phyloP scores from a whole-genome alignment of 2,329 filamentous ascomycete genomes.

The Fusarium avenaceum region DNA sequence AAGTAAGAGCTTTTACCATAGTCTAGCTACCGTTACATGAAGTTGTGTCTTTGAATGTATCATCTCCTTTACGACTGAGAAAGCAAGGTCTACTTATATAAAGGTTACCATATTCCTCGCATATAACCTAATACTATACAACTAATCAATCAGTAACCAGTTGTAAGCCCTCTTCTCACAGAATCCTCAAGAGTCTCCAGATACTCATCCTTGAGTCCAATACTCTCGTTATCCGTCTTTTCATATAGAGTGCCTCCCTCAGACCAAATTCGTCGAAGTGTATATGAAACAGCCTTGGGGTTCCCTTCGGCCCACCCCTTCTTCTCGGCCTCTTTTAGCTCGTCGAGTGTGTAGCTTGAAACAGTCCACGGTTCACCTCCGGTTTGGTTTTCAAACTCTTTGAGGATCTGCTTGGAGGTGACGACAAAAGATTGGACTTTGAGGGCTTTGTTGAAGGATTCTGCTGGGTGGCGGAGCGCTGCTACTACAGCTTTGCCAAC shows the following conservation, averaged over 20 bases:
- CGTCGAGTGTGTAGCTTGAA: constrained; percentile 58
- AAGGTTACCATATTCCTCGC: neutral
- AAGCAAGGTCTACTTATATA: no score
- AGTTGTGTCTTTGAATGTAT: no score
- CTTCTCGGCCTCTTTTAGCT: constrained; percentile 69
- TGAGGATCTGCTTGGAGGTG: constrained; percentile 71
- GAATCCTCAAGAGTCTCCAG: constrained; percentile 63
- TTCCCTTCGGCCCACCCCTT: constrained; percentile 68
- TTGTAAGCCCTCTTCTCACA: constrained; percentile 38
- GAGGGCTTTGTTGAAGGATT: constrained; percentile 67
- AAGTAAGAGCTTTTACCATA: no score
- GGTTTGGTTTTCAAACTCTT: constrained; percentile 77
- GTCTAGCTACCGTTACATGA: no score
- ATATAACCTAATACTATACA: no score
- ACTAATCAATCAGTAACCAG: constrained; percentile 19
- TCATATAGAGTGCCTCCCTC: constrained; percentile 79
- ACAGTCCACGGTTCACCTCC: constrained; percentile 61
- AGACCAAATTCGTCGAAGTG: constrained; percentile 78
- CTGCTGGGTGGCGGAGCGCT: constrained; percentile 69
- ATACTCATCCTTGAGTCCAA: constrained; percentile 64
- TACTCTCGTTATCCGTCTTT: constrained; percentile 73
- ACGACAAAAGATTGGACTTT: constrained; percentile 80
- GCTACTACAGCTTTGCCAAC: constrained; percentile 76
- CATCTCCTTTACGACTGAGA: no score
- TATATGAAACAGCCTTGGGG: constrained; percentile 67